phyloP scores from a whole-genome alignment of 805 yeast genomes.

The Saccharomyces kudriavzevii region DNA sequence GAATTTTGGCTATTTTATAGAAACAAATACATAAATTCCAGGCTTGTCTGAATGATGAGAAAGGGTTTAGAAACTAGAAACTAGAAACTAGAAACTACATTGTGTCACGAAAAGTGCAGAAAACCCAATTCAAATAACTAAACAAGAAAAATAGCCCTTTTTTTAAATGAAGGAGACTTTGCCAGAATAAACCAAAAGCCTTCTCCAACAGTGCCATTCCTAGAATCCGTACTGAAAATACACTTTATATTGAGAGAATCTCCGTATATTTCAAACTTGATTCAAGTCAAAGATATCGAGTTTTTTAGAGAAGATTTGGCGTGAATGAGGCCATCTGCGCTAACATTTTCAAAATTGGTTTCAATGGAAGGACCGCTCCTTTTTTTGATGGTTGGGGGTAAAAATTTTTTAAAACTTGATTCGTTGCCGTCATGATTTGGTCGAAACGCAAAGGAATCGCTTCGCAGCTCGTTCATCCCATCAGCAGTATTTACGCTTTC shows the following conservation, averaged over 20 bases:
- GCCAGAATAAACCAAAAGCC: background rate
- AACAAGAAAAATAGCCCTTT: too few species aligned
- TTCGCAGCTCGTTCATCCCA: constrained; percentile 4
- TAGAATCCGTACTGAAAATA: background rate
- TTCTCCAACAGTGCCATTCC: too few species aligned
- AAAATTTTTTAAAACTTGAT: background rate
- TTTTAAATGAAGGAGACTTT: too few species aligned
- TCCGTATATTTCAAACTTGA: background rate
- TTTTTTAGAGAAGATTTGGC: background rate
- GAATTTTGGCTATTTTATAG: too few species aligned
- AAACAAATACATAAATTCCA: too few species aligned
- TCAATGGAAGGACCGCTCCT: constrained; percentile 11
- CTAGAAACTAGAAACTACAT: too few species aligned
- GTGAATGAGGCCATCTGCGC: constrained; percentile 7
- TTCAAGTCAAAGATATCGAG: background rate
- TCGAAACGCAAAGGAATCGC: background rate
- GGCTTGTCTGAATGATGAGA: too few species aligned
- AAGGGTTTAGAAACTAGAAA: too few species aligned
- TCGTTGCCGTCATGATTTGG: background rate
- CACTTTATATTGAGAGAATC: background rate
- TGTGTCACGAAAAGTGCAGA: too few species aligned
- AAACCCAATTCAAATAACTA: background rate
- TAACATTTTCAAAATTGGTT: constrained; percentile 12
- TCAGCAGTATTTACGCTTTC: background rate
- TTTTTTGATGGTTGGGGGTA: constrained; percentile 9